These are phyloP conservation scores for Ambrosia hybrid DNA, from an alignment of 140 eudicot genomes.

Conservation along the genomic window DNA sequence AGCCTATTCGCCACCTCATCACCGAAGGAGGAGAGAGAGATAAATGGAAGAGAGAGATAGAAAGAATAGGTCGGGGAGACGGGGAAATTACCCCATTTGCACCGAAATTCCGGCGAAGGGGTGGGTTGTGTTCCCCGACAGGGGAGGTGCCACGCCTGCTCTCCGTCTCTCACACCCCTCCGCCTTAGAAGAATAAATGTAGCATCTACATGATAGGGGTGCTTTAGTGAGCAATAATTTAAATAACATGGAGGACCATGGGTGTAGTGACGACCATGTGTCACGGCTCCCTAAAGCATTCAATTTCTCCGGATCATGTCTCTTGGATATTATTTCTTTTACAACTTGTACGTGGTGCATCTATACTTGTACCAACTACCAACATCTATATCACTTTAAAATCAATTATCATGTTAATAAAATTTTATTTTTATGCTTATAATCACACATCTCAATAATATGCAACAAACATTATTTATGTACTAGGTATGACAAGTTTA, in stretches of 20 bases:
- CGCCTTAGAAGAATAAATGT: not conserved
- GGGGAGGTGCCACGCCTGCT: too few species aligned
- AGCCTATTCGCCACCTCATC: too few species aligned
- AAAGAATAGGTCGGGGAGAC: too few species aligned
- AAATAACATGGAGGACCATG: constrained; percentile 32
- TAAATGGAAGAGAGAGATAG: too few species aligned
- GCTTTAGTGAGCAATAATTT: constrained; percentile 31
- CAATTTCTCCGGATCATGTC: constrained; percentile 41
- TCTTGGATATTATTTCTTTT: constrained; percentile 21
- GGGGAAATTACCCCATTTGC: too few species aligned
- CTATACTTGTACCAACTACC: not conserved
- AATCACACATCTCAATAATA: not conserved
- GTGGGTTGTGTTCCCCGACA: too few species aligned
- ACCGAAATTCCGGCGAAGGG: too few species aligned
- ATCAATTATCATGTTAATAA: too few species aligned
- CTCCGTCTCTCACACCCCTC: too few species aligned
- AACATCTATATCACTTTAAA: not conserved
- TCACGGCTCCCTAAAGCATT: constrained; percentile 39
- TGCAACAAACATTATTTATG: not conserved
- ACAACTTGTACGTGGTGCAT: constrained; percentile 12
- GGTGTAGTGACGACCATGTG: constrained; percentile 39
- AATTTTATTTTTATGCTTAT: too few species aligned
- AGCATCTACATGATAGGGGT: constrained; percentile 9
- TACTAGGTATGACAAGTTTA: not conserved
- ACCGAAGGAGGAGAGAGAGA: too few species aligned